These are phyloP conservation scores for Suillus lakei DNA, from an alignment of 768 basidiomycete genomes.

Conservation along the genomic window DNA sequence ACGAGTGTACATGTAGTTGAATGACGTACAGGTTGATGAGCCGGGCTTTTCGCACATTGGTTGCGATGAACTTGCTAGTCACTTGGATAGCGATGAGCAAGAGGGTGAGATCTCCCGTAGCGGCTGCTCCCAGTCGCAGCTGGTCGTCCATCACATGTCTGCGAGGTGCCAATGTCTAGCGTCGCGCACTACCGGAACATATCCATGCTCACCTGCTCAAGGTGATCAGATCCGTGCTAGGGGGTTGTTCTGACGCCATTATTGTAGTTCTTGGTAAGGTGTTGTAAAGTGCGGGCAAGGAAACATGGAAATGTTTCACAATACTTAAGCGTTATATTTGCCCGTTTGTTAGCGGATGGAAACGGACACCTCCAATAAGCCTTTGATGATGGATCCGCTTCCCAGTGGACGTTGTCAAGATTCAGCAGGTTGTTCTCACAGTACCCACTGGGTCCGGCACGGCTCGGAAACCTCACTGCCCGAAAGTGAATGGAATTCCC, in stretches of 20 bases:
- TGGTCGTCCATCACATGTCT: conserved; percentile 92
- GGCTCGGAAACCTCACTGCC: conserved; percentile 9
- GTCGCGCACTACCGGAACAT: neutral
- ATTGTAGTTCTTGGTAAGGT: conserved; percentile 23
- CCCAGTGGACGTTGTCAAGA: conserved; percentile 1
- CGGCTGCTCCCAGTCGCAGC: conserved; percentile 76
- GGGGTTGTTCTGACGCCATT: conserved; percentile 60
- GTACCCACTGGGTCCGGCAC: conserved; percentile 23
- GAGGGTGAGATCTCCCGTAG: conserved; percentile 93
- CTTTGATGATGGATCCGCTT: neutral
- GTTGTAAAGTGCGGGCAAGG: conserved; percentile 5
- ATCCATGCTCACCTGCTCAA: conserved; percentile 73
- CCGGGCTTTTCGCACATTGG: conserved; percentile 95
- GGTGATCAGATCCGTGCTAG: conserved; percentile 88
- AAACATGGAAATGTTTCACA: conserved; percentile 12
- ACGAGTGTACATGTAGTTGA: conserved; percentile 6
- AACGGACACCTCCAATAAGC: conserved; percentile 19
- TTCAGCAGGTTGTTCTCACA: conserved; percentile 26
- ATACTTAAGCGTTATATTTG: conserved; percentile 2
- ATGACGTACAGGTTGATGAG: conserved; percentile 90
- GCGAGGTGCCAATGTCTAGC: conserved; percentile 13
- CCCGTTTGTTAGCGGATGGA: conserved; percentile 18
- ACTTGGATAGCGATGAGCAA: conserved; percentile 95
- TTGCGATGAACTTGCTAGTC: conserved; percentile 96
- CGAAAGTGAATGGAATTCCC: conserved; percentile 7